phyloP scores from a whole-genome alignment of 768 basidiomycete species.

The Amanita rubescens region DNA sequence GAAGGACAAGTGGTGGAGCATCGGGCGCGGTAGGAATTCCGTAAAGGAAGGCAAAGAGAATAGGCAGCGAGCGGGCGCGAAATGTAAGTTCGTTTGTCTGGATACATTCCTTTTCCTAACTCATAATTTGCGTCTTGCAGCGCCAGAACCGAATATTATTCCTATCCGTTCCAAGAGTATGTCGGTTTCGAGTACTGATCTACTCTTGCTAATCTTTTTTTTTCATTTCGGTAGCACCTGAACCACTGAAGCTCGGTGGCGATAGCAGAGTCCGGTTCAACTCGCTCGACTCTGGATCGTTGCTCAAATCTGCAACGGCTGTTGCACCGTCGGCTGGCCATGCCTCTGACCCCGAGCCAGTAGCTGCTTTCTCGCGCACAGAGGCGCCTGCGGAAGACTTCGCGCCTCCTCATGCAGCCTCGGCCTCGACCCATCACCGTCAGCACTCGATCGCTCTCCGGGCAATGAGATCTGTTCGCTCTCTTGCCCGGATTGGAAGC shows the following conservation, averaged over 20 bases:
- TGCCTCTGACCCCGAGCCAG: constrained; percentile 12
- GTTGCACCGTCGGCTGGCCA: constrained; percentile 17
- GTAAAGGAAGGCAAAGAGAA: constrained; percentile 34
- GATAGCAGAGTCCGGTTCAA: constrained; percentile 49
- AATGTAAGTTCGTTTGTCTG: constrained; percentile 29
- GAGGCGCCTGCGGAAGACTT: constrained; percentile 32
- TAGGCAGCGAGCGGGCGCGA: constrained; percentile 29
- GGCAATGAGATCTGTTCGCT: constrained; percentile 70
- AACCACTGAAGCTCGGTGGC: constrained; percentile 29
- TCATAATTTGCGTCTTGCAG: constrained; percentile 12
- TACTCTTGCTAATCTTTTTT: background rate
- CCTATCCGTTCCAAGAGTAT: constrained; percentile 34
- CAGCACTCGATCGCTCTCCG: constrained; percentile 68
- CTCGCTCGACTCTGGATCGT: constrained; percentile 43
- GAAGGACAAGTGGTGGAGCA: constrained; percentile 76
- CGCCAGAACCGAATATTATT: constrained; percentile 28
- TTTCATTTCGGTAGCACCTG: constrained; percentile 38
- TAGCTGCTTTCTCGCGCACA: constrained; percentile 25
- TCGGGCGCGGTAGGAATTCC: constrained; percentile 60
- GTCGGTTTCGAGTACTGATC: constrained; percentile 4
- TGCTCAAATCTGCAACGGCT: constrained; percentile 27
- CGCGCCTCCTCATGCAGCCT: constrained; percentile 24
- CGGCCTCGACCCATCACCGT: constrained; percentile 12
- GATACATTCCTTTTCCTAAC: no score
- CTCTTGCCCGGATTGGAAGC: constrained; percentile 63